Evolutionary conservation across 2,329 filamentous ascomycete genomes (phyloP).

Genomic region (Nigrospora oryzae): DNA sequence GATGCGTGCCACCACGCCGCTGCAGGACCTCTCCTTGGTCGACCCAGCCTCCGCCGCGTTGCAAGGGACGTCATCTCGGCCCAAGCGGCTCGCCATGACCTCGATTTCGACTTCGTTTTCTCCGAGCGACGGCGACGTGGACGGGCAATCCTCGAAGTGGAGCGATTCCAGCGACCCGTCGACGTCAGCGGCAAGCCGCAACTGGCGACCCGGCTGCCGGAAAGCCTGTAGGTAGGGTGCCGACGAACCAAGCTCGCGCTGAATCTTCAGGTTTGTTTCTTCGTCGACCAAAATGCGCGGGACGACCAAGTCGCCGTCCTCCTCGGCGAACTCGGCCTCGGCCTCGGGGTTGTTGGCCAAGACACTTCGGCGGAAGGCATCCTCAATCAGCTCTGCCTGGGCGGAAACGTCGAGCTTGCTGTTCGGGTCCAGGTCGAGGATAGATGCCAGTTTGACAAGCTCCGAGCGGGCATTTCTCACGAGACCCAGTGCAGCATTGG

Average conservation of each 20-base stretch:
- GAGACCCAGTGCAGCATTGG: constrained; percentile 13
- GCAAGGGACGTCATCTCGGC: constrained; percentile 20
- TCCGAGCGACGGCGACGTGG: constrained; percentile 12
- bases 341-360: constrained; percentile 2
- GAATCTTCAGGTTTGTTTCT: constrained; percentile 11
- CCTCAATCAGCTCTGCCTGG: constrained; percentile 6
- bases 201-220: constrained; percentile 5
- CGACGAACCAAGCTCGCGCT: constrained; percentile 10
- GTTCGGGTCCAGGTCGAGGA: constrained; percentile 16
- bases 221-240: constrained; percentile 11
- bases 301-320: constrained; percentile 10
- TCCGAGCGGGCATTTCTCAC: constrained; percentile 15
- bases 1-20: background rate
- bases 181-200: constrained; percentile 5
- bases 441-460: constrained; percentile 8
- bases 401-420: constrained; percentile 8
- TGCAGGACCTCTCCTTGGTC: background rate
- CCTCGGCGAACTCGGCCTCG: constrained; percentile 12
- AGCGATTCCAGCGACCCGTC: constrained; percentile 6
- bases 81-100: constrained; percentile 18
- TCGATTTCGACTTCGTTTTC: constrained; percentile 23
- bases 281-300: constrained; percentile 10
- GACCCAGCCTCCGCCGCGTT: background rate
- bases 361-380: constrained; percentile 1
- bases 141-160: constrained; percentile 7